Conservation (phyloP, 2,329 filamentous ascomycete species). For the Thelonectria rubi region DNA sequence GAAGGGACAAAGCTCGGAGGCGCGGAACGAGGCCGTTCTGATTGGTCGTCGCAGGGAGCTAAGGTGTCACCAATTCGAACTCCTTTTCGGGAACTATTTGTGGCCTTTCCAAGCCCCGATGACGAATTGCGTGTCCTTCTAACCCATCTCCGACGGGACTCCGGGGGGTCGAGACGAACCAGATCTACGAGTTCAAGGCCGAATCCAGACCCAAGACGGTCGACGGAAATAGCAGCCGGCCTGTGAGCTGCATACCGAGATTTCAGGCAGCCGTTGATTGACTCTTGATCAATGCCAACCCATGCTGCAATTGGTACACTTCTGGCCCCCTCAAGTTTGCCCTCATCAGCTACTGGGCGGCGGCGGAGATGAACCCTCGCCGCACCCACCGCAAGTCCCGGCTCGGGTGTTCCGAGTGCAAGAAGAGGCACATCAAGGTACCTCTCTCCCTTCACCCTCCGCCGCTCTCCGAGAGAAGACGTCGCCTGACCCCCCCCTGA, state of each 20-base stretch:
- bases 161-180: too few relatives aligned
- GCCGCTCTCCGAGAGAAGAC: background rate
- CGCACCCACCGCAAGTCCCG: constrained; percentile 9
- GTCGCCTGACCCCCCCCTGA: background rate
- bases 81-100: background rate
- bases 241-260: background rate
- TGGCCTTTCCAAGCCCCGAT: background rate
- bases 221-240: background rate
- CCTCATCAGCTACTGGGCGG: background rate
- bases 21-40: background rate
- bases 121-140: background rate
- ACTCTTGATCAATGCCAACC: background rate
- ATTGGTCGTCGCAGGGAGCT: background rate
- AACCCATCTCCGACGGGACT: background rate
- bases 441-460: background rate
- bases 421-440: constrained; percentile 15
- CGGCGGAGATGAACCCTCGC: constrained; percentile 3
- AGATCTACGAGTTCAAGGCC: too few relatives aligned
- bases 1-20: background rate
- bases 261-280: background rate
- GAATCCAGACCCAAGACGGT: too few relatives aligned
- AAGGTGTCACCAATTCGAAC: background rate
- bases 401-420: constrained; percentile 8
- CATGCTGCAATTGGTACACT: background rate
- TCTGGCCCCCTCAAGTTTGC: background rate